Evolutionary conservation across 306 rosid genomes (phyloP).

Genomic region (Lathyrus sativus): DNA sequence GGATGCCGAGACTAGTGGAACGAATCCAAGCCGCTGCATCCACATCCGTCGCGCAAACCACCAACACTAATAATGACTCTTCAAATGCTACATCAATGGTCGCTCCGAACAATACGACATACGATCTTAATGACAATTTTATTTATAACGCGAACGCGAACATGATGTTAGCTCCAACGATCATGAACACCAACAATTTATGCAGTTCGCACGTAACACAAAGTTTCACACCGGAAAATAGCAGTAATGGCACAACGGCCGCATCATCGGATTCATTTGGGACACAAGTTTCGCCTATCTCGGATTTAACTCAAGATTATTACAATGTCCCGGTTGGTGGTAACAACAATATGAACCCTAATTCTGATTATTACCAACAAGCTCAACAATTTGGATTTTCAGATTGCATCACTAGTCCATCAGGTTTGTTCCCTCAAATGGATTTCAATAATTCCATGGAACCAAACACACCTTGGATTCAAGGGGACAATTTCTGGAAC

Average conservation of each 20-base stretch:
- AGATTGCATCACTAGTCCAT: slow-evolving; percentile 53
- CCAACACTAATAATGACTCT: slow-evolving; percentile 21
- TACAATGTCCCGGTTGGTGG: slow-evolving; percentile 41
- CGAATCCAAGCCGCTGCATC: slow-evolving; percentile 80
- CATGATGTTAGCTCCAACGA: slow-evolving; percentile 38
- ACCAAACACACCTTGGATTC: slow-evolving; percentile 54
- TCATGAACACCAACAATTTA: slow-evolving; percentile 42
- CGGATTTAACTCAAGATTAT: slow-evolving; percentile 62
- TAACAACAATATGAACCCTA: slow-evolving; percentile 40
- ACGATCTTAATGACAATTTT: slow-evolving; percentile 36
- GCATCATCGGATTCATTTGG: slow-evolving; percentile 80
- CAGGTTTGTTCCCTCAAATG: slow-evolving; percentile 42
- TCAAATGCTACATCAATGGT: slow-evolving; percentile 15
- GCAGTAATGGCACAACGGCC: slow-evolving; percentile 63
- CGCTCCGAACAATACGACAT: background rate
- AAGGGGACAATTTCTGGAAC: slow-evolving; percentile 71
- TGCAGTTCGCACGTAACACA: slow-evolving; percentile 38
- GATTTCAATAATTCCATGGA: slow-evolving; percentile 59
- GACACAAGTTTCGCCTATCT: slow-evolving; percentile 65
- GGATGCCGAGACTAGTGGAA: slow-evolving; percentile 96
- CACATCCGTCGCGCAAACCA: slow-evolving; percentile 6
- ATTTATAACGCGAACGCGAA: slow-evolving; percentile 28
- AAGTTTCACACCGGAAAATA: slow-evolving; percentile 74
- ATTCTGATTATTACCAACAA: slow-evolving; percentile 49
- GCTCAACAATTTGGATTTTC: slow-evolving; percentile 39